These are phyloP conservation scores for Moricandia arvensis DNA, from an alignment of 345 rosid species.

Conservation along the genomic window DNA sequence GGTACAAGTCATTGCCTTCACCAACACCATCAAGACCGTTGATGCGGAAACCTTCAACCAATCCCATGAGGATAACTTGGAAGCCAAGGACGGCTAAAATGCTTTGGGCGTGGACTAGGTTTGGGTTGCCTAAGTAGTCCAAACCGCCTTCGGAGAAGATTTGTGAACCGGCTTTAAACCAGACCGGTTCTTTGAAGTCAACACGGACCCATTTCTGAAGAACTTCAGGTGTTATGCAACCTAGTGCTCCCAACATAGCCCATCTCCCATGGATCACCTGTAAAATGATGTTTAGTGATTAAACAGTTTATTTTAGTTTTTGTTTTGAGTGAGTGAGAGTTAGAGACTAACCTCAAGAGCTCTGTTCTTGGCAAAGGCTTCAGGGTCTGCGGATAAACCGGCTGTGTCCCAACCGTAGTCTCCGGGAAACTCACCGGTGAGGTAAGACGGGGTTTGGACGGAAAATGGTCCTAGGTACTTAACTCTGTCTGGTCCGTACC, in stretches of 20 bases:
- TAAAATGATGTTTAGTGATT: not conserved
- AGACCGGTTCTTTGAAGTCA: constrained; percentile 93
- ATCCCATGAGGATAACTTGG: constrained; percentile 90
- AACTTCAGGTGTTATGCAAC: constrained; percentile 93
- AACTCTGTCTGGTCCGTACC: constrained; percentile 97
- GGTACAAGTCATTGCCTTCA: constrained; percentile 91
- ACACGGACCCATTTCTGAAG: constrained; percentile 79
- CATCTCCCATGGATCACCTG: constrained; percentile 94
- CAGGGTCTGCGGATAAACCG: constrained; percentile 91
- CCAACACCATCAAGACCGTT: constrained; percentile 92
- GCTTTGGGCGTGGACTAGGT: constrained; percentile 97
- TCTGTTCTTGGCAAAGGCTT: constrained; percentile 93
- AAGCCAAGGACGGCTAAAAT: constrained; percentile 84
- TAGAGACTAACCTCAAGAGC: constrained; percentile 73
- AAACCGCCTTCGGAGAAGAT: constrained; percentile 97
- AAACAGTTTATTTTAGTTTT: not conserved
- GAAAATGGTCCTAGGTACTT: constrained; percentile 98
- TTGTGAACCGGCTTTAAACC: constrained; percentile 99
- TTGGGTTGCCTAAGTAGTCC: constrained; percentile 98
- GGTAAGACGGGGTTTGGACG: constrained; percentile 88
- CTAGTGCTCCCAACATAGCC: constrained; percentile 97
- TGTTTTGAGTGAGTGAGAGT: constrained; percentile 1
- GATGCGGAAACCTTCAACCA: constrained; percentile 92
- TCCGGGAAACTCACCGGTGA: constrained; percentile 90
- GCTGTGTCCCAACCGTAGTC: constrained; percentile 99